A percentile compares a stretch with the other conserved stretches of the same genome.
Evolutionary conservation across 257 asterid genomes (phyloP).

Genomic region (Vinca minor): DNA sequence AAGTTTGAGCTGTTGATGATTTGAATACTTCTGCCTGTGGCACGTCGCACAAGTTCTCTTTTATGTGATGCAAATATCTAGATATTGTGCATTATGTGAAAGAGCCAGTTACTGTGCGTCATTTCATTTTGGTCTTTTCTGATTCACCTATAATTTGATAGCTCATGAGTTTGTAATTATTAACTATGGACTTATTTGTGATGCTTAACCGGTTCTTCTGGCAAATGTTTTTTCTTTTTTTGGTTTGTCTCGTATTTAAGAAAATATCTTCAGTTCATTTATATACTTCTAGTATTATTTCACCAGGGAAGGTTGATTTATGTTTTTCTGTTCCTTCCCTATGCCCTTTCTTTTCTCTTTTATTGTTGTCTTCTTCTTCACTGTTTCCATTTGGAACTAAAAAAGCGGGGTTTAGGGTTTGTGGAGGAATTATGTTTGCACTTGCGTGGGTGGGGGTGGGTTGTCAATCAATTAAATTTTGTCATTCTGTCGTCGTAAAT

Average conservation of each 20-base stretch:
- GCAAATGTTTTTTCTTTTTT: neutral
- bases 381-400: too few relatives aligned
- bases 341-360: neutral
- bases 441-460: neutral
- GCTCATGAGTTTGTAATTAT: neutral
- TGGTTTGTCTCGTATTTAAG: neutral
- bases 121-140: too few relatives aligned
- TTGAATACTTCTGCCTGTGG: neutral
- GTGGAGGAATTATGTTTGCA: neutral
- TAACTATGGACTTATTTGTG: neutral
- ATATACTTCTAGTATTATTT: neutral
- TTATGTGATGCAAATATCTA: neutral
- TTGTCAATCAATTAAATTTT: neutral
- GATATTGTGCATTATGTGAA: neutral
- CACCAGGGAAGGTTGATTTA: neutral
- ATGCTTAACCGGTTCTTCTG: neutral
- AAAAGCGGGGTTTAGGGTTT: neutral
- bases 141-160: neutral
- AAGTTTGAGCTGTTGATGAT: neutral
- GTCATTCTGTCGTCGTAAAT: neutral
- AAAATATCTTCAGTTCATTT: neutral
- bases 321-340: neutral
- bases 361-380: neutral
- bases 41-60: neutral
- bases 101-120: too few relatives aligned